Evolutionary conservation across 371 early-diverging fungal genomes (phyloP).

Genomic region (Lichtheimia corymbifera): DNA sequence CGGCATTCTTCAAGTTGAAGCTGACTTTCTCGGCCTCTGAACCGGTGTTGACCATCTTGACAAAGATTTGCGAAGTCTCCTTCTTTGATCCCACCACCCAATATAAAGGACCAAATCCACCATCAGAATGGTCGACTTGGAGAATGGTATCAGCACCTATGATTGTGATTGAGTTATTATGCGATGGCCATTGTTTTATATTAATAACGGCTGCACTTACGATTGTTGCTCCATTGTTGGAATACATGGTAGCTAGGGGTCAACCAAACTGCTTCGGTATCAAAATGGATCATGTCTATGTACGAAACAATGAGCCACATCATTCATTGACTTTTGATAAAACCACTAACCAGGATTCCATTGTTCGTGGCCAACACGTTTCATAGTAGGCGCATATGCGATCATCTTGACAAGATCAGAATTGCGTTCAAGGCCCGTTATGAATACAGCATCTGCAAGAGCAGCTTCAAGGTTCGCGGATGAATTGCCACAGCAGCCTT

Average conservation of each 20-base stretch:
- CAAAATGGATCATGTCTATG: conserved; percentile 20
- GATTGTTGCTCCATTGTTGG: conserved; percentile 17
- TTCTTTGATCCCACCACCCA: conserved; percentile 27
- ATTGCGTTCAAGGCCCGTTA: conserved; percentile 23
- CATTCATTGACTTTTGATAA: neutral
- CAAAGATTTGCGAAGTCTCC: conserved; percentile 17
- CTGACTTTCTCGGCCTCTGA: conserved; percentile 12
- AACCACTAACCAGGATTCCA: conserved; percentile 21
- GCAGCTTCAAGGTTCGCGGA: conserved; percentile 24
- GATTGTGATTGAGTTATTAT: too few relatives aligned
- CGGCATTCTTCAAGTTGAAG: conserved; percentile 13
- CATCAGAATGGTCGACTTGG: conserved; percentile 21
- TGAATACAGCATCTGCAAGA: conserved; percentile 23
- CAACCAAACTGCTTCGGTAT: conserved; percentile 19
- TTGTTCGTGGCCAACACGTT: conserved; percentile 21
- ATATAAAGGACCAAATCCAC: conserved; percentile 24
- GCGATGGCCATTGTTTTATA: neutral
- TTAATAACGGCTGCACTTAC: conserved; percentile 2
- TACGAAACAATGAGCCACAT: neutral
- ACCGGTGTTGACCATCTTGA: conserved; percentile 27
- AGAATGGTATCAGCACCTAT: conserved; percentile 23
- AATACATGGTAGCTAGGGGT: conserved; percentile 22
- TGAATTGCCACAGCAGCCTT: conserved; percentile 19
- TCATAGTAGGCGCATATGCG: conserved; percentile 24
- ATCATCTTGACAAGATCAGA: conserved; percentile 25